Evolutionary conservation across 2,329 filamentous ascomycete species (phyloP), one percentile per base, ranked within the genome.

Genomic region (Nemania sp.): DNA sequence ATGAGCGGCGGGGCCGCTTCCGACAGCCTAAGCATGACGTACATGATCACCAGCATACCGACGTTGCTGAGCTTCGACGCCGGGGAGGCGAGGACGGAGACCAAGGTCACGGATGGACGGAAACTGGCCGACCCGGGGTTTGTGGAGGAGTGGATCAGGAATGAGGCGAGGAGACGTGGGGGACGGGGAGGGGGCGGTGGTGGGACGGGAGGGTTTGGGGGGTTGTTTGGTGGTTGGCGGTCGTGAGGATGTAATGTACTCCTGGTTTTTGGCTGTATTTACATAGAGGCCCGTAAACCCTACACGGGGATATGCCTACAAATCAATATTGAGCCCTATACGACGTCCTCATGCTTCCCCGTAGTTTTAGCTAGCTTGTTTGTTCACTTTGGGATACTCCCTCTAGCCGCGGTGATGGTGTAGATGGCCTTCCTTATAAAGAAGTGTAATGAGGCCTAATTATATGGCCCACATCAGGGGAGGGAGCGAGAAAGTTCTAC

Each of bases 1-100:
- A 86, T 87, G 85, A 49, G 64, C 45, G 52, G 35, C 5, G 32
- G 49, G n/a, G 1, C 5, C 47, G 47, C 20, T 5, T 20, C 13
- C 41, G 64, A 77, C 7, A 80, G 78, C 0, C 75, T 88, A 20
- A 85, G 85, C 6, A 80, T 84, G 74, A 82, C 81, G 6, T 89
- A 88, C 76, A 86, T 88, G 85, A 87, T 90, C 73, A 87, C 82
- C 27, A 82, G 82, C 18, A 81, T 89, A 69, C 88, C 88, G 26
- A 89, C 86, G 8, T 77, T 90, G 64, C 78, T 90, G 56, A 84
- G 83, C 74, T 89, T 89, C 73, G 86, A 88, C 66, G 83, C 82
- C 20, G 87, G 85, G 53, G 87, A 88, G 77, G 81, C 85, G 1
- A 82, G 86, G 76, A 77, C 79, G 0, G 74, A 79, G 60, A 86